These are phyloP conservation scores for Paramecium tetraurelia DNA, from an alignment of 73 alveolate genomes.

Conservation along the genomic window DNA sequence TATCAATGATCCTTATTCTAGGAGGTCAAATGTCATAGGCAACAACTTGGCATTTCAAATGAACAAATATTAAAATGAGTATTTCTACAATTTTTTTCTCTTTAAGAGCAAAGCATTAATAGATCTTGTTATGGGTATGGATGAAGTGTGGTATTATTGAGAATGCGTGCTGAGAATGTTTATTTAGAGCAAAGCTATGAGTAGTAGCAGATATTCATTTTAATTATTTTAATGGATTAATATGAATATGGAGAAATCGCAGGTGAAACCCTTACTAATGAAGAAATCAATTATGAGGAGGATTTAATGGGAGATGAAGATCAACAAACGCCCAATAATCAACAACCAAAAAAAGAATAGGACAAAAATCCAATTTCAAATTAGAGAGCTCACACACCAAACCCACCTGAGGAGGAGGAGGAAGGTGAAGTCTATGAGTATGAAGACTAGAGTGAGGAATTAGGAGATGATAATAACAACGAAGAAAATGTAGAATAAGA, in stretches of 20 bases:
- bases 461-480: neutral
- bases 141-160: neutral
- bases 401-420: neutral
- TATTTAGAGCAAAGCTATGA: neutral
- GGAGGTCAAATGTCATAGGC: no score
- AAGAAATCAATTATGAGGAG: neutral
- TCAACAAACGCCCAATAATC: neutral
- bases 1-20: no score
- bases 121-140: neutral
- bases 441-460: neutral
- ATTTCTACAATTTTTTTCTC: neutral
- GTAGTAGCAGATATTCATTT: neutral
- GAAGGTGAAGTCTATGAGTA: conserved; percentile 14
- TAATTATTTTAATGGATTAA: neutral
- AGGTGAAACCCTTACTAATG: neutral
- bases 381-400: neutral
- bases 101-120: neutral
- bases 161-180: neutral
- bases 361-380: neutral
- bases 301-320: neutral
- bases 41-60: neutral
- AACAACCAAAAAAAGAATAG: neutral
- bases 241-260: neutral
- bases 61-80: neutral
- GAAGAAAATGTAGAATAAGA: neutral